These are phyloP conservation scores for Microcyclospora pomicola DNA, from an alignment of 2,329 filamentous ascomycete genomes.

Conservation along the genomic window DNA sequence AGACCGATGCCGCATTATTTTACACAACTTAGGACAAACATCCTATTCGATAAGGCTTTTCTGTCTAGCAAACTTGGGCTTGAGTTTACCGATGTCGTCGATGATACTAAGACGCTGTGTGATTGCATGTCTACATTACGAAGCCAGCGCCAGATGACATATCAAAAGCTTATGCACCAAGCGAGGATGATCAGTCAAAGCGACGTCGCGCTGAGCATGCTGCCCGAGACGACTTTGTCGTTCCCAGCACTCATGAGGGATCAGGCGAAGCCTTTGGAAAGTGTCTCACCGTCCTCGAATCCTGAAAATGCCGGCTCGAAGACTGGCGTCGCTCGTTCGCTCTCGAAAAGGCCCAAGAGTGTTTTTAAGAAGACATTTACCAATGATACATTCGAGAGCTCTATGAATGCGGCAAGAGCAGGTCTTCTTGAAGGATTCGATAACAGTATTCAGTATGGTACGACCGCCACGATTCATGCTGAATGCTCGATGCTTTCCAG, in stretches of 20 bases:
- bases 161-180: constrained; percentile 2
- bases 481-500: constrained; percentile 52
- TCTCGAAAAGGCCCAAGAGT: not conserved
- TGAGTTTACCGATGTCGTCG: too few species aligned
- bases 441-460: constrained; percentile 1
- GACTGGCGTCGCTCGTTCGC: not conserved
- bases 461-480: constrained; percentile 19
- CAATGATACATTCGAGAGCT: constrained; percentile 3
- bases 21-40: too few species aligned
- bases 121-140: not conserved
- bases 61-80: too few species aligned
- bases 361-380: constrained; percentile 1
- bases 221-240: constrained; percentile 79
- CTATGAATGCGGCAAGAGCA: constrained; percentile 9
- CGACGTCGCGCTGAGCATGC: constrained; percentile 31
- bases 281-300: too few species aligned
- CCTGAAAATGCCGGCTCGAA: not conserved
- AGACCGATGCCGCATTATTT: too few species aligned
- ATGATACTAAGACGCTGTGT: not conserved
- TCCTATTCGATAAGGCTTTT: too few species aligned
- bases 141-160: constrained; percentile 1
- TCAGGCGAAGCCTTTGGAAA: too few species aligned
- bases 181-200: constrained; percentile 41
- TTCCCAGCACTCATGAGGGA: constrained; percentile 49
- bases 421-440: constrained; percentile 4